Conservation (phyloP, 2,329 filamentous ascomycete species). For the Pseudocercospora fuligena region DNA sequence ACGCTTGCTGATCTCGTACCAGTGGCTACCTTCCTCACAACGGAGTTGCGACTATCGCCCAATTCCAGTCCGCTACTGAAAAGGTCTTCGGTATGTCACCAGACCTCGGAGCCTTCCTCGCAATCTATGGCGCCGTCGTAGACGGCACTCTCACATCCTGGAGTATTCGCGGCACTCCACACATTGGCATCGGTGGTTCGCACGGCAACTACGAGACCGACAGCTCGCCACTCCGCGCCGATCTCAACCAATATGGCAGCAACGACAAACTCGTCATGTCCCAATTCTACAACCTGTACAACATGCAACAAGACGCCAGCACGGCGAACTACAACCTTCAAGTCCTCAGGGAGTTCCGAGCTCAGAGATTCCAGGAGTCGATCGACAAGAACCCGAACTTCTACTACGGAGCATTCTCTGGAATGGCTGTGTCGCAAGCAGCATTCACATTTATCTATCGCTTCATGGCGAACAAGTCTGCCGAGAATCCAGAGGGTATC, state of each 20-base stretch:
- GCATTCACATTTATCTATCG: conserved; percentile 30
- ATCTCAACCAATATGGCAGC: conserved; percentile 39
- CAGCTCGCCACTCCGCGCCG: conserved; percentile 38
- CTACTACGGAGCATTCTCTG: conserved; percentile 13
- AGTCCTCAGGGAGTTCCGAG: conserved; percentile 37
- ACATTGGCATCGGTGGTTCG: conserved; percentile 34
- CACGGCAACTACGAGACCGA: conserved; percentile 45
- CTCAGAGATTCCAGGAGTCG: conserved; percentile 35
- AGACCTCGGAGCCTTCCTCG: conserved; percentile 41
- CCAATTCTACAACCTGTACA: conserved; percentile 36
- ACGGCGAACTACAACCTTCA: conserved; percentile 41
- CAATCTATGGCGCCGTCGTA: conserved; percentile 41
- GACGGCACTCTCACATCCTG: conserved; percentile 37
- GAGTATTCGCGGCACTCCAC: conserved; percentile 37
- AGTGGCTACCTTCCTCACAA: conserved; percentile 41
- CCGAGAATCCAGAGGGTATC: conserved; percentile 39
- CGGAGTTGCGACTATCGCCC: conserved; percentile 39
- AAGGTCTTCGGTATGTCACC: conserved; percentile 38
- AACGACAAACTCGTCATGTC: conserved; percentile 27
- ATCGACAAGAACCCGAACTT: conserved; percentile 29
- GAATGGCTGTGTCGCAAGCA: conserved; percentile 7
- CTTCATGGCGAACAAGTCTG: conserved; percentile 43
- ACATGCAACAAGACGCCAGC: conserved; percentile 30
- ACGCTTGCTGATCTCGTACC: no score
- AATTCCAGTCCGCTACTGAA: conserved; percentile 37